Base-by-base conservation (phyloP, 176 grass and related monocot genomes). In the Lolium multiflorum region DNA sequence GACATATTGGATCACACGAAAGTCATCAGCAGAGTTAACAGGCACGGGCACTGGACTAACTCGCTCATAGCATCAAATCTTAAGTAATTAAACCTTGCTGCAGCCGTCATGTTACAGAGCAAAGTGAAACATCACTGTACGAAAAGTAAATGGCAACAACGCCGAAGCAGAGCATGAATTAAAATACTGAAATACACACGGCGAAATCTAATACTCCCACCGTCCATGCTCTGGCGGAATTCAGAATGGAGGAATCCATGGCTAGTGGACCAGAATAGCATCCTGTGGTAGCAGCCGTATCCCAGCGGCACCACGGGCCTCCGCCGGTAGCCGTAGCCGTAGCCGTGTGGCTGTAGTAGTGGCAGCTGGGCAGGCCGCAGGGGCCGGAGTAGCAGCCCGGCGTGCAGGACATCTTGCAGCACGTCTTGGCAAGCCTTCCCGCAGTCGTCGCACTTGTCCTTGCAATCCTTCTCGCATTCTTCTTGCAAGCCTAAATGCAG, bases 401-500 rank as follows among this genome's bases (percentile, higher is more conserved):
- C 26, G 21, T 64, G 87, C 87, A 74, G 15, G 31, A 1, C 11
- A 28, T 46, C 0, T n/a, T 8, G 1, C n/a, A 62, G n/a, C n/a
- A n/a, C 31, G 31, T 18, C 59, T 21, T 62, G 11, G 59, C 59
- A 62, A 12, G 9, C 59, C 59, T 62, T 68, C 64, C 9, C 24
- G 15, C 73, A 76, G 73, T 31, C 38, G 66, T 41, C 66, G 66
- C 66, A 70, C 37, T 17, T 38, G 15, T 76, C 73, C 73, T 76
- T 76, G 73, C 73, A 76, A 2, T 15, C 48, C 73, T 76, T 54
- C 73, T 76, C 73, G 73, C 73, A 76, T 46, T 25, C 51, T 1
- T 75, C 64, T 39, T 55, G 62, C 81, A 70, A 0, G 24, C 20
- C 81, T 82, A 85, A 43, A 83, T 83, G 48, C 86, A 81, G 37